Evolutionary conservation across 371 early-diverging fungal genomes (phyloP).

Genomic region (Syncephalis plumigaleata): DNA sequence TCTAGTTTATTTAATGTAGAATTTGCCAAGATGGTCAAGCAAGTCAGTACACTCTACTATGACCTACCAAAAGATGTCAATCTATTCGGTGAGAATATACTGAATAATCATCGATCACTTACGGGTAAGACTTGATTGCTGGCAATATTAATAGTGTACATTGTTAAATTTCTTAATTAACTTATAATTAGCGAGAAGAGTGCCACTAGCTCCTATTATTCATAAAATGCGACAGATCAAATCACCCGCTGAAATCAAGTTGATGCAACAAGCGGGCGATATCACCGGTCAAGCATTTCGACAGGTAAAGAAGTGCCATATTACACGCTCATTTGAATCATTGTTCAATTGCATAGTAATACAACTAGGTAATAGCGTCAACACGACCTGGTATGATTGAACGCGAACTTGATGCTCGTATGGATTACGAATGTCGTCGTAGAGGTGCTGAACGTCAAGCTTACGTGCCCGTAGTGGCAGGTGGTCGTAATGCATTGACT

Average conservation of each 20-base stretch:
- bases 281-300: conserved; percentile 64
- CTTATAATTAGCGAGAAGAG: conserved; percentile 12
- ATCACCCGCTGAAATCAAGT: conserved; percentile 44
- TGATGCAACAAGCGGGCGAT: conserved; percentile 63
- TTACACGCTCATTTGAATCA: background rate
- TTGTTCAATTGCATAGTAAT: background rate
- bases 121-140: too few species aligned
- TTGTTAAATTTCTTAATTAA: too few species aligned
- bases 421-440: conserved; percentile 57
- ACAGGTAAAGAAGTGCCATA: conserved; percentile 14
- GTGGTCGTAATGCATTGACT: conserved; percentile 76
- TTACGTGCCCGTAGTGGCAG: conserved; percentile 93
- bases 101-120: too few species aligned
- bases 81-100: too few species aligned
- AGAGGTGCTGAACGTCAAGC: conserved; percentile 60
- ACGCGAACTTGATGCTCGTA: conserved; percentile 52
- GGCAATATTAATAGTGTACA: too few species aligned
- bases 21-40: conserved; percentile 12
- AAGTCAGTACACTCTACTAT: conserved; percentile 13
- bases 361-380: conserved; percentile 32
- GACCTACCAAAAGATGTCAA: conserved; percentile 8
- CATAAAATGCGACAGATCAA: conserved; percentile 66
- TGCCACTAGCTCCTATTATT: conserved; percentile 33
- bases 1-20: conserved; percentile 15
- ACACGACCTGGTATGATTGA: conserved; percentile 57